Conservation (phyloP, 1,284 basidiomycete genomes). For the Neotropicomus parvogracilis region DNA sequence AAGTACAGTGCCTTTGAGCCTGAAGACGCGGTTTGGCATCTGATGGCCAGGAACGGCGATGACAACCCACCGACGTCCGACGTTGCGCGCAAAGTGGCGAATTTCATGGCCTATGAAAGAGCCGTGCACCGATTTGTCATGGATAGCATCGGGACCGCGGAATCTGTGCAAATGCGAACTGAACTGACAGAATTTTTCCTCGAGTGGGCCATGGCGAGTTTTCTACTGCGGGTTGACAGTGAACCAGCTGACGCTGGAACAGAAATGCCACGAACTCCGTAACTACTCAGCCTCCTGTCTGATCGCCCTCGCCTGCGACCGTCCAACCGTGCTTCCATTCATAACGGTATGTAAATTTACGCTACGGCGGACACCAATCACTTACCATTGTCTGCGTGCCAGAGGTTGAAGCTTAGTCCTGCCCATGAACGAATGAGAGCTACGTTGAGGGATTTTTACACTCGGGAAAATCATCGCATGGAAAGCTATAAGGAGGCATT, state of each 20-base stretch:
- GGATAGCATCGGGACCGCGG: constrained; percentile 34
- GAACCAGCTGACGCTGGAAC: constrained; percentile 5
- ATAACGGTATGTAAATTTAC: constrained; percentile 18
- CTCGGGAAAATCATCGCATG: constrained; percentile 34
- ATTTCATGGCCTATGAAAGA: constrained; percentile 38
- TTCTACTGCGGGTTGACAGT: neutral
- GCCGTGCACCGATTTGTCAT: constrained; percentile 40
- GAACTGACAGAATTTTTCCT: constrained; percentile 41
- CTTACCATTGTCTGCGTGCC: neutral
- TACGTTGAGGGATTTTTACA: constrained; percentile 28
- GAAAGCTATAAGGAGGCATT: constrained; percentile 38
- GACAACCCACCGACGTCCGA: constrained; percentile 24
- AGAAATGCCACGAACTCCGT: constrained; percentile 43
- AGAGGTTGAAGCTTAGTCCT: constrained; percentile 27
- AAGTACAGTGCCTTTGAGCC: constrained; percentile 40
- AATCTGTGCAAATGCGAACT: constrained; percentile 19
- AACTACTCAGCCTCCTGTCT: constrained; percentile 43
- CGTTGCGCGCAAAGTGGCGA: constrained; percentile 24
- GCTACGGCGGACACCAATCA: neutral
- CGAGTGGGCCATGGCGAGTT: constrained; percentile 39
- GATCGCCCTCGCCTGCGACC: constrained; percentile 37
- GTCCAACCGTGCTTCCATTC: constrained; percentile 34
- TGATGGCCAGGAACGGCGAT: constrained; percentile 31
- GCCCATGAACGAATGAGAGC: constrained; percentile 24
- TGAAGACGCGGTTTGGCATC: constrained; percentile 39